Base-by-base conservation (phyloP, 129 eudicot genomes). In the Centaurea solstitialis region DNA sequence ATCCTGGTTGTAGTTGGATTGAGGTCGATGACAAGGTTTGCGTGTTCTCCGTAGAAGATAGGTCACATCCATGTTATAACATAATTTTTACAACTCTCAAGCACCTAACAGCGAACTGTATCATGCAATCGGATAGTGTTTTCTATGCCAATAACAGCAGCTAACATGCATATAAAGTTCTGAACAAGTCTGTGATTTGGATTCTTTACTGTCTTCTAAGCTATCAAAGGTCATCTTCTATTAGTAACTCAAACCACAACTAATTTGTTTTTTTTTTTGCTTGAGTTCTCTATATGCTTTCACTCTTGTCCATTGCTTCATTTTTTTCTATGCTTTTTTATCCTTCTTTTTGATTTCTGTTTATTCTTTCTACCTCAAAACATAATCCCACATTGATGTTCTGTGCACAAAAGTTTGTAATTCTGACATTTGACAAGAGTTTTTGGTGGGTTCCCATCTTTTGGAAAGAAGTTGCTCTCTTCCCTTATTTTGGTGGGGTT, bases 1-100 rank as follows among this genome's bases (percentile, higher is more conserved):
- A 88, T 86, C 89, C 89, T 35, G 94, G 94, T 7, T 87, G 80
- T 77, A 90, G 94, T 79, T 90, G 94, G 94, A 84, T 93, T 79
- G 96, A 90, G 74, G 82, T 93, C 9, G 84, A 87, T 76, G 87
- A 81, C 30, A 67, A 75, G 22, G 41, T 74, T 66, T 86, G 82
- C 62, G 81, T 79, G 61, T 93, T 93, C 61, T 88, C 89, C 10
- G 93, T 87, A 26, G 89, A 84, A 71, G 89, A 88, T 83, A 83
- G 84, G 81, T 85, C 75, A 70, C 93, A 91, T 83, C 85, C 88
- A 28, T 76, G 45, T 76, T 73, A 75, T 76, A 79, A 73, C 75
- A 66, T 70, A 23, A 83, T 87, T 77, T 87, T 83, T 82, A 68
- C 79, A 62, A 82, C 79, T 65, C 84, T 90, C 82, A 82, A 66